These are phyloP conservation scores for Boletellus deceptivus DNA, from an alignment of 1,284 basidiomycete genomes.

Conservation along the genomic window DNA sequence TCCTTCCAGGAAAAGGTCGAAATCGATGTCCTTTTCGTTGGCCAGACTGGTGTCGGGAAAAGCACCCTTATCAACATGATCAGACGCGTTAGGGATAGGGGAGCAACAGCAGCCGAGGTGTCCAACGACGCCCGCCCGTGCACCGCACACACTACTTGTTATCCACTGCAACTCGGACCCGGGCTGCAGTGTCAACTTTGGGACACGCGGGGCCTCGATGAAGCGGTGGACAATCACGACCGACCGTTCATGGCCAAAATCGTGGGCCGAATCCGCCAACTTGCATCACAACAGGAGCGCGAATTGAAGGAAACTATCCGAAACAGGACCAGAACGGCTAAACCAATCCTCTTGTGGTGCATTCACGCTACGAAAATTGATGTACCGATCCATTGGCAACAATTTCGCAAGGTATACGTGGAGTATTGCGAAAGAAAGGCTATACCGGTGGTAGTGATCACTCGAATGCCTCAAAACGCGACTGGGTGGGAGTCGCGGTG, in stretches of 20 bases:
- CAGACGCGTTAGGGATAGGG: slow-evolving; percentile 9
- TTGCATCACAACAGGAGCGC: slow-evolving; percentile 14
- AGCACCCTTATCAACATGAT: slow-evolving; percentile 30
- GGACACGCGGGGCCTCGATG: slow-evolving; percentile 29
- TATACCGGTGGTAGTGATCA: slow-evolving; percentile 24
- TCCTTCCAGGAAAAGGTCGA: slow-evolving; percentile 7
- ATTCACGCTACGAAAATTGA: slow-evolving; percentile 26
- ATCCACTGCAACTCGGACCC: slow-evolving; percentile 3
- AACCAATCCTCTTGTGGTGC: slow-evolving; percentile 27
- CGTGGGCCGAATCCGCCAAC: slow-evolving; percentile 11
- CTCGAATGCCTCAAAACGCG: slow-evolving; percentile 6
- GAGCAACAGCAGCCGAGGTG: slow-evolving; percentile 12
- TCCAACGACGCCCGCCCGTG: slow-evolving; percentile 20
- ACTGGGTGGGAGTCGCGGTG: slow-evolving; percentile 20
- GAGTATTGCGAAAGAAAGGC: slow-evolving; percentile 26
- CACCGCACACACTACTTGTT: slow-evolving; percentile 15
- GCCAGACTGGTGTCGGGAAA: slow-evolving; percentile 28
- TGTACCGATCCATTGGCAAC: slow-evolving; percentile 16
- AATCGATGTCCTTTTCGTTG: slow-evolving; percentile 24
- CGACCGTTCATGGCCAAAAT: slow-evolving; percentile 9
- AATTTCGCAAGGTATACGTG: slow-evolving; percentile 25
- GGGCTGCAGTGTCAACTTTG: slow-evolving; percentile 18
- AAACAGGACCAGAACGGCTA: slow-evolving; percentile 6
- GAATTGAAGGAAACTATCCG: slow-evolving; percentile 21
- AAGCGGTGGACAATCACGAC: slow-evolving; percentile 15